Percentiles rank a stretch among this genome's conserved stretches.
Conservation (phyloP, 2,329 filamentous ascomycete species). For the Calonectria leucothoes region DNA sequence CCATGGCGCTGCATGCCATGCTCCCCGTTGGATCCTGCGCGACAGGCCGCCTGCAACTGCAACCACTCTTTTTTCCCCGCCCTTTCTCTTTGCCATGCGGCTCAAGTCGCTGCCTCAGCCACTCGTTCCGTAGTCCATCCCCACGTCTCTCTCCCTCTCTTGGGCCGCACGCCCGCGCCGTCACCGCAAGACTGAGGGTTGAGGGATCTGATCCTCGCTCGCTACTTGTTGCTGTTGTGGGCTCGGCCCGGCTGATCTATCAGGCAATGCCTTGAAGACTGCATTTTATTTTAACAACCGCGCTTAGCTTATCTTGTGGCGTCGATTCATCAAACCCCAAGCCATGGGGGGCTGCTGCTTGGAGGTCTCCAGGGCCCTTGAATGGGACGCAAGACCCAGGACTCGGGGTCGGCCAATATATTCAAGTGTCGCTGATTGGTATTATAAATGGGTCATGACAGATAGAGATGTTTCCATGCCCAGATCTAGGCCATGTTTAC, state of each 20-base stretch:
- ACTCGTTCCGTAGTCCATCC: neutral
- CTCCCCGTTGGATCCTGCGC: neutral
- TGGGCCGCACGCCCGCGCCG: neutral
- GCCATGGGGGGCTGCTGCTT: neutral
- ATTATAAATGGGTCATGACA: neutral
- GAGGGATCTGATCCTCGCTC: too few relatives aligned
- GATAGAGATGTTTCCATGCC: neutral
- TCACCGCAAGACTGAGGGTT: neutral
- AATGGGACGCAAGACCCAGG: neutral
- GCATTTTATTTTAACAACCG: neutral
- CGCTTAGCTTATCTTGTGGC: neutral
- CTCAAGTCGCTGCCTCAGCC: neutral
- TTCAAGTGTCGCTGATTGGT: neutral
- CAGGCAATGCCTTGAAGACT: neutral
- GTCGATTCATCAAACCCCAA: neutral
- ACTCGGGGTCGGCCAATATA: neutral
- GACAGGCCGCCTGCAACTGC: neutral
- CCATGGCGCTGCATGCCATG: neutral
- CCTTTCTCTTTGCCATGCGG: neutral
- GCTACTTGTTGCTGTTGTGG: neutral
- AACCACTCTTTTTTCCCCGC: neutral
- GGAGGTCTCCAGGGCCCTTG: neutral
- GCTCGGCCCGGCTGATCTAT: neutral
- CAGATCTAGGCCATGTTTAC: neutral
- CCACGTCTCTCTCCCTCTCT: too few relatives aligned